Evolutionary conservation across 2,329 filamentous ascomycete species (phyloP), one percentile per base, ranked within the genome.

Genomic region (Ophiostoma pallidulum): DNA sequence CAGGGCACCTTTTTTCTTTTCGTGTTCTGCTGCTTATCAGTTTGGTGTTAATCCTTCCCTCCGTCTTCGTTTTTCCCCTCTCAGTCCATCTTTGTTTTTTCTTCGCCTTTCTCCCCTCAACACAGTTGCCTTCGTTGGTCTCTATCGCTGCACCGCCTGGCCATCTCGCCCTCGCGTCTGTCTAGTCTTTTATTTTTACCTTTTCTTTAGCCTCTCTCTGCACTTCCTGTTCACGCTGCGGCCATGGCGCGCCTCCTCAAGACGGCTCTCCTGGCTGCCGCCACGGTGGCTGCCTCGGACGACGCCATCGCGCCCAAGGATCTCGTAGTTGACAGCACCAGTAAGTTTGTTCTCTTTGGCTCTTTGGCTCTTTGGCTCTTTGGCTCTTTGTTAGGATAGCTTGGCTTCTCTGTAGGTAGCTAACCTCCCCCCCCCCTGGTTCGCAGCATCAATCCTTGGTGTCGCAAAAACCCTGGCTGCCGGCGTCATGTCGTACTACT

Each of bases 401-500:
- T 22, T n/a, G n/a, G 18, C 24, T 32, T 38, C 13, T 32, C 36
- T 35, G n/a, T 39, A 38, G 13, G 26, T 46, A 12, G 29, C 45
- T 60, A 29, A 18, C 24, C n/a, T n/a, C n/a, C n/a, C n/a, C n/a
- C n/a, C n/a, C n/a, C n/a, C n/a, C n/a, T n/a, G n/a, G n/a, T n/a
- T 9, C 4, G 24, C 56, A 84, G 80, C 66, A 29, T 84, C 80
- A 0, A 73, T 86, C 56, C 75, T 74, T 54, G 68, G 70, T 52
- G 80, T 78, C 6, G 74, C 82, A 16, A 75, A 73, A 52, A 76
- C 73, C 2, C 64, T 84, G 45, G 80, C 80, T 5, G 68, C 70
- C 43, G 79, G 73, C 40, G 67, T 80, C 57, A 78, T 84, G 70
- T 69, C 69, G 36, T 82, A 78, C 62, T 86, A 85, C 63, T 72